Base-by-base conservation (phyloP, 805 yeast genomes). In the Kregervanrija pseudodelftensis region DNA sequence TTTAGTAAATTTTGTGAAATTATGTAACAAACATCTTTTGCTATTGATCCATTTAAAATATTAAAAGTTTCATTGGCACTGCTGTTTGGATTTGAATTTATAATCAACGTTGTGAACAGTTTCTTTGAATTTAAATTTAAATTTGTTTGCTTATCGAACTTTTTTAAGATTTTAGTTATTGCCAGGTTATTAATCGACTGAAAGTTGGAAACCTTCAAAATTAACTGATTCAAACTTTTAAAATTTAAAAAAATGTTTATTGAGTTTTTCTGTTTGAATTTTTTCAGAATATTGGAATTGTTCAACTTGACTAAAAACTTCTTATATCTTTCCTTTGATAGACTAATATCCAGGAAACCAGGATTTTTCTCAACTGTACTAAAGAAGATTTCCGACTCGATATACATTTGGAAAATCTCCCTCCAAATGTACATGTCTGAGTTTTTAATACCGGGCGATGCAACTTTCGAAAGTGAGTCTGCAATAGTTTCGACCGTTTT, bases 131-230 rank as follows among this genome's bases (percentile, higher is more conserved):
- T 69, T 30, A 83, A 62, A 30, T 72, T 69, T 30, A 83, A 62
- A 7, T 76, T 64, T 0, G 91, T 84, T 53, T 77, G 82, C 57
- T 84, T 84, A 53, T 85, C 89, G 53, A 85, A 84, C 57, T 84
- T 84, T 58, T 84, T 83, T 56, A 83, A 66, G 48, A 84, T 84
- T 59, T 84, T 84, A 13, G 73, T 64, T 35, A 82, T 71, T 0
- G 91, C 91, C 36, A 76, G 69, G 32, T 74, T 66, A 60, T 84
- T 84, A 47, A 83, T 68, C 8, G 74, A 66, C 54, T 80, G 84
- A 56, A 78, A 84, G 49, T 77, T 75, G 30, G 79, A 67, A 10
- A 77, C 71, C 54, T 76, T 76, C 37, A 84, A 56, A 15, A 84
- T 60, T 45, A 74, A 74, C 31, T 67, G 61, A 57, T 84, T 84